These are phyloP conservation scores for Gossypium trilobum DNA, from an alignment of 441 rosid genomes.

Conservation along the genomic window DNA sequence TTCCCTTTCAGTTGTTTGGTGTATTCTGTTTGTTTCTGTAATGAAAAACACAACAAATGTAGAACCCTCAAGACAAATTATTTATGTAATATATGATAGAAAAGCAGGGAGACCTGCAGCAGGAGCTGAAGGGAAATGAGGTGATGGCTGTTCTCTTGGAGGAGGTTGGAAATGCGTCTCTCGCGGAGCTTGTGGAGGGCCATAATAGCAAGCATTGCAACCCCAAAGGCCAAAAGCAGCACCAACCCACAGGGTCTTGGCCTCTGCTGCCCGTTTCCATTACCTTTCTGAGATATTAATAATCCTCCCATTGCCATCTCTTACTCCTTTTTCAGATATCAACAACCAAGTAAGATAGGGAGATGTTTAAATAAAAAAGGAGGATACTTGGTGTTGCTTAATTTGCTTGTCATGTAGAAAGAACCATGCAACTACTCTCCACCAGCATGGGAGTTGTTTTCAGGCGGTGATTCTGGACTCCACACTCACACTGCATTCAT, in stretches of 20 bases:
- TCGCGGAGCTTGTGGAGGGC: constrained; percentile 49
- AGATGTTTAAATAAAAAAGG: background rate
- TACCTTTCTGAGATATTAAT: constrained; percentile 22
- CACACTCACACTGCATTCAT: background rate
- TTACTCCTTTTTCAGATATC: no score
- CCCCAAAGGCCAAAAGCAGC: constrained; percentile 51
- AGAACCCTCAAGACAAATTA: background rate
- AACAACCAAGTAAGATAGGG: background rate
- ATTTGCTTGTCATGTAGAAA: background rate
- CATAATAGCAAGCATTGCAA: constrained; percentile 49
- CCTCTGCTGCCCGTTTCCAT: constrained; percentile 21
- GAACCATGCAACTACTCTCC: background rate
- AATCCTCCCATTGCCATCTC: constrained; percentile 25
- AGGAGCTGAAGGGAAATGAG: constrained; percentile 43
- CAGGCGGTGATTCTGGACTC: background rate
- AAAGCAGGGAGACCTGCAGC: constrained; percentile 38
- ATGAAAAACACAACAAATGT: background rate
- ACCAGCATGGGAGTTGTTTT: background rate
- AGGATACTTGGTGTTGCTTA: no score
- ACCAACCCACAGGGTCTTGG: constrained; percentile 31
- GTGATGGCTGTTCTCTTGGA: constrained; percentile 37
- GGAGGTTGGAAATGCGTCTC: constrained; percentile 42
- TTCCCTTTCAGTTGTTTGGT: constrained; percentile 36
- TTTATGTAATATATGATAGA: background rate
- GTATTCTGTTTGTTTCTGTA: constrained; percentile 44